Conservation (phyloP, 176 grass and related monocot genomes). For the Chloris gayana region DNA sequence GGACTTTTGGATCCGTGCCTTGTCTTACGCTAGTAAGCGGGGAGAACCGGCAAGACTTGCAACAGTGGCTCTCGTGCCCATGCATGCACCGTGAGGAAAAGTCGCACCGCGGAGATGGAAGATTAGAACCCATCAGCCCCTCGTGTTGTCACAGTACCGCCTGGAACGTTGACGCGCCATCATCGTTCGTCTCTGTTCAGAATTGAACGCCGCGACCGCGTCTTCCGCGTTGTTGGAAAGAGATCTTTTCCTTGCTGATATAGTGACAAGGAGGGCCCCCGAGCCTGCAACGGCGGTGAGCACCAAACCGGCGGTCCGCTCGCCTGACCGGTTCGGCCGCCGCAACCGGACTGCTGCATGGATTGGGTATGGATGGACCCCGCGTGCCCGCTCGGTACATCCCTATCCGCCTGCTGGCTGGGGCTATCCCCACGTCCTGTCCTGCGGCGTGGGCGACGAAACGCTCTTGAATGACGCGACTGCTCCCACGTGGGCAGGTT, state of each 20-base stretch:
- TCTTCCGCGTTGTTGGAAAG: too few relatives aligned
- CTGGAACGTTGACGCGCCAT: not conserved
- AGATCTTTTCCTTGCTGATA: not conserved
- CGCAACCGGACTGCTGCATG: too few relatives aligned
- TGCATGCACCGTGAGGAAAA: not conserved
- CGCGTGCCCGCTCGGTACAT: not conserved
- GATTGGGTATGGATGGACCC: not conserved
- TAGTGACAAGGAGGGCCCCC: too few relatives aligned
- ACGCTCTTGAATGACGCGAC: conserved; percentile 13
- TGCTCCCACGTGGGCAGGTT: conserved; percentile 45
- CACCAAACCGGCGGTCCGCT: not conserved
- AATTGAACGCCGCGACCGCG: not conserved
- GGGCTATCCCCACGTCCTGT: not conserved
- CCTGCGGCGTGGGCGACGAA: not conserved
- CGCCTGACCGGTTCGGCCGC: too few relatives aligned
- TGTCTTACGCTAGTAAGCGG: conserved; percentile 2
- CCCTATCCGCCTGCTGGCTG: not conserved
- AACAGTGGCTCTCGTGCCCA: not conserved
- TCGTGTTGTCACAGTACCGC: not conserved
- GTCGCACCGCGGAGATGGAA: too few relatives aligned
- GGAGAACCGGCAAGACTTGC: conserved; percentile 15
- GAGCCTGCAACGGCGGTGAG: not conserved
- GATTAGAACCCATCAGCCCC: too few relatives aligned
- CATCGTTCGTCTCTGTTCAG: not conserved
- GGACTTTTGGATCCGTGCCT: not conserved